Conservation (phyloP, 345 rosid genomes). For the Citrus cavaleriei region DNA sequence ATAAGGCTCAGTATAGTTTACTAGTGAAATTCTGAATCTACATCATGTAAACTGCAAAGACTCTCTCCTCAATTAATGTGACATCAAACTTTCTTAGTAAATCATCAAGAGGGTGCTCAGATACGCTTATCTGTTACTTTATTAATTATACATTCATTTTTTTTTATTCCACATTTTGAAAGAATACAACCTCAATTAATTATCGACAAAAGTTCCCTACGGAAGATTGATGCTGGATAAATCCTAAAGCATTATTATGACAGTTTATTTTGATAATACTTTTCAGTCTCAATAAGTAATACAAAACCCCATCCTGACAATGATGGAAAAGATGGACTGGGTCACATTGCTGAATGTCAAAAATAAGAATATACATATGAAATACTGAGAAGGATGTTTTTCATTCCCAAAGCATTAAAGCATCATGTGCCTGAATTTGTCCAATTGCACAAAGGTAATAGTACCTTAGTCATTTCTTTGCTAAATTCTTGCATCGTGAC, state of each 20-base stretch:
- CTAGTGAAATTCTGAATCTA: background rate
- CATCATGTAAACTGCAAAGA: background rate
- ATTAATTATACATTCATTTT: background rate
- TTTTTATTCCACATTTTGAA: background rate
- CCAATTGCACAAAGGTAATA: background rate
- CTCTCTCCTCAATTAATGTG: too few relatives aligned
- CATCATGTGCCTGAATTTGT: too few relatives aligned
- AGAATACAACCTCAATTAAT: background rate
- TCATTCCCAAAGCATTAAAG: background rate
- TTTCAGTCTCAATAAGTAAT: background rate
- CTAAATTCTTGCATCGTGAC: slow-evolving; percentile 49
- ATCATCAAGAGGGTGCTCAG: background rate
- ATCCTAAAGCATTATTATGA: background rate
- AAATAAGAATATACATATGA: background rate
- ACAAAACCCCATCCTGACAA: background rate
- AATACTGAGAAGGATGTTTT: background rate
- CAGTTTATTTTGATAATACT: background rate
- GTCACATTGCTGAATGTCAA: background rate
- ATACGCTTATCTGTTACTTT: background rate
- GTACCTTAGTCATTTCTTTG: slow-evolving; percentile 54
- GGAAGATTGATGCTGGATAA: background rate
- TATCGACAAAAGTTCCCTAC: background rate
- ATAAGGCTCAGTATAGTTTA: background rate
- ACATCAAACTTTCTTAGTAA: background rate
- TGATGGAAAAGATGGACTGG: background rate